These are phyloP conservation scores for Tuber umbilicatum DNA, from an alignment of 495 filamentous ascomycete species.

Conservation along the genomic window DNA sequence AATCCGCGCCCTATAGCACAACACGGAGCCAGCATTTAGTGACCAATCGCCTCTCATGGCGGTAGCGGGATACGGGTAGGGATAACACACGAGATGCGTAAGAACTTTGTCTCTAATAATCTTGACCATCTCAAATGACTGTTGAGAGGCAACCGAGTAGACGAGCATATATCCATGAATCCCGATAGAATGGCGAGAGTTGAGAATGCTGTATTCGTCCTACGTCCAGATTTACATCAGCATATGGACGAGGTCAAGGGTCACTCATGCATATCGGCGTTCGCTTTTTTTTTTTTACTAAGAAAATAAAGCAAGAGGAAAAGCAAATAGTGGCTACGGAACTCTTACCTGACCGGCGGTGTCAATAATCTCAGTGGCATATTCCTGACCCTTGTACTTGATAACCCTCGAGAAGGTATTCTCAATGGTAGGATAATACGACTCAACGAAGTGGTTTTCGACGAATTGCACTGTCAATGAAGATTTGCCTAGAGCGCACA, in stretches of 20 bases:
- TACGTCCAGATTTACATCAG: slow-evolving; percentile 43
- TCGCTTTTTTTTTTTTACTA: not conserved
- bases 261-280: not conserved
- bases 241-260: slow-evolving; percentile 20
- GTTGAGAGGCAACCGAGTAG: slow-evolving; percentile 85
- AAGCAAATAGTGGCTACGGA: slow-evolving; percentile 12
- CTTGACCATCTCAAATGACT: slow-evolving; percentile 93
- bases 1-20: slow-evolving; percentile 68
- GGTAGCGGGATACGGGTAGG: slow-evolving; percentile 10
- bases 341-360: slow-evolving; percentile 84
- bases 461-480: slow-evolving; percentile 97
- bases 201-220: slow-evolving; percentile 98
- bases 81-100: slow-evolving; percentile 72
- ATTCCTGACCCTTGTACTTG: slow-evolving; percentile 84
- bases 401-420: slow-evolving; percentile 97
- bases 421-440: slow-evolving; percentile 98
- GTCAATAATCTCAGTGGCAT: slow-evolving; percentile 94
- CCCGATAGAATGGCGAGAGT: slow-evolving; percentile 98
- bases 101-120: slow-evolving; percentile 96
- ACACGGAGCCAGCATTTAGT: slow-evolving; percentile 11
- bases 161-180: slow-evolving; percentile 99
- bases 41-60: slow-evolving; percentile 7
- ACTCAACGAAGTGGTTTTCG: slow-evolving; percentile 96
- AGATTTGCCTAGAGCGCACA: slow-evolving; percentile 67
- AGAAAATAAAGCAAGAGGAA: slow-evolving; percentile 5